phyloP scores from a whole-genome alignment of 768 basidiomycete species.

The Boletus rubescentipes region DNA sequence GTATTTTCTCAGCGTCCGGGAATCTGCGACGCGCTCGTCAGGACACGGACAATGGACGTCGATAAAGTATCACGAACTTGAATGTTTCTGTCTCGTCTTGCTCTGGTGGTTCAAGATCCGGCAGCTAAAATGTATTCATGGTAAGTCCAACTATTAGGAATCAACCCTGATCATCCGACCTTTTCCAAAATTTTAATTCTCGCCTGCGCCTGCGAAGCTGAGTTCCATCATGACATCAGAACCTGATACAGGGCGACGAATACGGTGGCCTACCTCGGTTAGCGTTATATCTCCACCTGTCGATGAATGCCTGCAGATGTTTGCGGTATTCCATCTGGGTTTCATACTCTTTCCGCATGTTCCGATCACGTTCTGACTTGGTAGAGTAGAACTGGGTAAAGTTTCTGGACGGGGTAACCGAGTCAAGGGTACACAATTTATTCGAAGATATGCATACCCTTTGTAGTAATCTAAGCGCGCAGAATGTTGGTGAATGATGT shows the following conservation, averaged over 20 bases:
- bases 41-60: background rate
- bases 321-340: constrained; percentile 93
- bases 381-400: constrained; percentile 99
- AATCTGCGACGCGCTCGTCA: constrained; percentile 49
- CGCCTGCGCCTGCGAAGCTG: constrained; percentile 84
- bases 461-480: constrained; percentile 96
- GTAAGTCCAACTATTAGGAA: background rate
- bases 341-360: constrained; percentile 93
- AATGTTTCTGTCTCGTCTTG: constrained; percentile 91
- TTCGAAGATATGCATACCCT: constrained; percentile 49
- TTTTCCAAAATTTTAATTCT: constrained; percentile 80
- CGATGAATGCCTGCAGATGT: constrained; percentile 96
- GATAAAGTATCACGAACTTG: constrained; percentile 49
- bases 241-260: background rate
- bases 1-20: constrained; percentile 96
- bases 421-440: constrained; percentile 4
- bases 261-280: constrained; percentile 62
- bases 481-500: constrained; percentile 96
- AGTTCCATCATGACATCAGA: constrained; percentile 5
- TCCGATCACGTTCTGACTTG: constrained; percentile 91
- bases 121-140: constrained; percentile 52
- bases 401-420: constrained; percentile 52
- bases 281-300: constrained; percentile 97
- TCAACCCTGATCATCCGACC: constrained; percentile 34
- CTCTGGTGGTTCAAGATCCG: constrained; percentile 91